Base-by-base conservation (phyloP, 352 stramenopile genomes). In the Globisporangium polare region DNA sequence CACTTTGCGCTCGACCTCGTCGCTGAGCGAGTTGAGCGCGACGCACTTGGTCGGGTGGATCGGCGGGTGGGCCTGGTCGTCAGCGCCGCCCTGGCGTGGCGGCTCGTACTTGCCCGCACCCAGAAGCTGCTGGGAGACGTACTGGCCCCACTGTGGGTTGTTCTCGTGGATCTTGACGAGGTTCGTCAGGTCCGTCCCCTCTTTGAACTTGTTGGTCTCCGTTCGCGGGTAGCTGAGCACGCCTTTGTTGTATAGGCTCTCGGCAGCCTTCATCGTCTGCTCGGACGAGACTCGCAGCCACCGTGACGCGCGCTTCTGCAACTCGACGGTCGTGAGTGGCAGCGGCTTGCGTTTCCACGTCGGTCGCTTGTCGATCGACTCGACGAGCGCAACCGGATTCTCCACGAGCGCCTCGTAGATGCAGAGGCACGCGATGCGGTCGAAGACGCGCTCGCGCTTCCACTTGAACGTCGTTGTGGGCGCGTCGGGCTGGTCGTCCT, bases 181-280 rank as follows among this genome's bases (percentile, higher is more conserved):
- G 0, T 45, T 73, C 53, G 80, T 77, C n/a, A 99, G 70, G 65
- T 98, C 92, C 7, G 90, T 96, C 37, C 87, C 84, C 65, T 92
- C 85, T 65, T 97, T 96, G 75, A 99, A 99, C 54, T 92, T 95
- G 78, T 99, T 98, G 12, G 98, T 99, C 75, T 99, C 98, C 3
- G 98, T 99, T 62, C 98, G 88, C 12, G 98, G 98, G 68, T 99
- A 99, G 62, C 89, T 98, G 62, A 99, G 92, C 26, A 97, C 94
- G 24, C 98, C 98, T 65, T 98, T 92, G 74, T 99, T 97, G 79
- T 99, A 99, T 27, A 99, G 78, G 53, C 78, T 87, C 72, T 99
- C 96, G 20, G 95, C 96, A 5, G 92, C 89, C 58, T 95, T 90
- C 97, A 99, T 99, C 1, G 96, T 94, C 59, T 90, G 83, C 72